Conservation (phyloP, 148 eudicot species). For the Salicornia ramosissima region DNA sequence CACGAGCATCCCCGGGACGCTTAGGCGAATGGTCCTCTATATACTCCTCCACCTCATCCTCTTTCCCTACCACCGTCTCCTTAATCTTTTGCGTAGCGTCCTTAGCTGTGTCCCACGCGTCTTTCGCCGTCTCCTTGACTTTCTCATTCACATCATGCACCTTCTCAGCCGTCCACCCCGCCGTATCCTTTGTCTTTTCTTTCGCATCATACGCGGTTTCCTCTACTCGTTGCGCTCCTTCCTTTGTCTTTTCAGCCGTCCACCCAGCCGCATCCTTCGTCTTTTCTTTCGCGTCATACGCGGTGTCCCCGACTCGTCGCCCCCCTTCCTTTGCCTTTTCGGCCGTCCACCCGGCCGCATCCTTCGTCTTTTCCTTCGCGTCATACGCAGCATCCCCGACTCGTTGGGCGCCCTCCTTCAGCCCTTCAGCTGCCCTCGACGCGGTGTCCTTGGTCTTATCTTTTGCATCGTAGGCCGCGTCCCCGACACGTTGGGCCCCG, state of each 20-base stretch:
- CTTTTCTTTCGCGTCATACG: conserved; percentile 26
- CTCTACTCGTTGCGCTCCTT: conserved; percentile 14
- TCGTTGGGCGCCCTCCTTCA: too few relatives aligned
- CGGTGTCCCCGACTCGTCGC: conserved; percentile 12
- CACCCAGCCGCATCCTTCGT: conserved; percentile 15
- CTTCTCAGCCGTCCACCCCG: conserved; percentile 20
- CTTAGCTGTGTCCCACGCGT: conserved; percentile 36
- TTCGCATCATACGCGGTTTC: conserved; percentile 13
- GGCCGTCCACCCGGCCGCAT: not conserved
- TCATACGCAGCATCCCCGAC: too few relatives aligned
- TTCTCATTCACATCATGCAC: conserved; percentile 26
- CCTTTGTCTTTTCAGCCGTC: conserved; percentile 29
- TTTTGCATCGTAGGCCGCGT: too few relatives aligned
- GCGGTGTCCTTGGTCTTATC: conserved; percentile 19
- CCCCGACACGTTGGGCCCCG: too few relatives aligned
- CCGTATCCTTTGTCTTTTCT: conserved; percentile 23
- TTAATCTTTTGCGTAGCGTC: conserved; percentile 56
- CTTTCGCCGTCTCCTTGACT: conserved; percentile 31
- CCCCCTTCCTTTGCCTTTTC: conserved; percentile 23
- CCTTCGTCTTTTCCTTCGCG: conserved; percentile 17
- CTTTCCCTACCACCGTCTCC: conserved; percentile 70
- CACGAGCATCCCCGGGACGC: conserved; percentile 22
- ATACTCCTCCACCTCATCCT: conserved; percentile 36
- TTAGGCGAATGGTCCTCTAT: conserved; percentile 47
- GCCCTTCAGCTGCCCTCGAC: conserved; percentile 3